Evolutionary conservation across 495 filamentous ascomycete genomes (phyloP), one percentile per base, ranked within the genome.

Genomic region (Patellaria atrata): DNA sequence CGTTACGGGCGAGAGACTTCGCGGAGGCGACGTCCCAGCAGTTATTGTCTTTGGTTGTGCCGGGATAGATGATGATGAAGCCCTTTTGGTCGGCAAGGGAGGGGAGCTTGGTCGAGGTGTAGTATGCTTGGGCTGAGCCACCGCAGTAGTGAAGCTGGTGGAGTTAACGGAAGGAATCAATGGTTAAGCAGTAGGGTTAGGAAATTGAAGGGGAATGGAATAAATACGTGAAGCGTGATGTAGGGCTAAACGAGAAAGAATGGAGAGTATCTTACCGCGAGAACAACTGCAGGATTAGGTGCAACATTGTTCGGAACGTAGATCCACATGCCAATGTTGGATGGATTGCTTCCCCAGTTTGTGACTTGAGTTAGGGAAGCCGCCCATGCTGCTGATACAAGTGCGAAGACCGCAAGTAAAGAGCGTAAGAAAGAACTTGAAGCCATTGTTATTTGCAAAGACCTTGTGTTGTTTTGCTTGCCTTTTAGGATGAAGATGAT

Each of bases 221-320:
- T 25, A 21, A 21, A 2, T 32, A 39, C 37, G 10, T 22, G 29
- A 2, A 40, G 37, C 9, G 34, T 34, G 21, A 40, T 34, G 2
- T 29, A 12, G 2, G 37, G 37, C 13, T 34, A 33, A 7, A 17
- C 16, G n/a, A 5, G 21, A 21, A 9, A 33, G 15, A 10, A 27
- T 33, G 4, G 38, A 27, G 1, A 33, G 38, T 2, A 67, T 30
- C 40, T 25, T 37, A 73, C 58, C 7, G 60, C 69, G 0, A 71
- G 65, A 17, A 73, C 46, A 30, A 74, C 54, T 1, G 62, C 59
- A 9, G 70, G 65, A 28, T 63, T 70, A 3, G 52, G 26, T 6
- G 60, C 55, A 1, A 73, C 55, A 22, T 63, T 66, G 46, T 65
- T 62, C 2, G 69, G 67, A 28, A 70, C 62, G 43, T 71, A 67